These are phyloP conservation scores for Ganoderma sp. DNA, from an alignment of 1,284 basidiomycete species.

Conservation along the genomic window DNA sequence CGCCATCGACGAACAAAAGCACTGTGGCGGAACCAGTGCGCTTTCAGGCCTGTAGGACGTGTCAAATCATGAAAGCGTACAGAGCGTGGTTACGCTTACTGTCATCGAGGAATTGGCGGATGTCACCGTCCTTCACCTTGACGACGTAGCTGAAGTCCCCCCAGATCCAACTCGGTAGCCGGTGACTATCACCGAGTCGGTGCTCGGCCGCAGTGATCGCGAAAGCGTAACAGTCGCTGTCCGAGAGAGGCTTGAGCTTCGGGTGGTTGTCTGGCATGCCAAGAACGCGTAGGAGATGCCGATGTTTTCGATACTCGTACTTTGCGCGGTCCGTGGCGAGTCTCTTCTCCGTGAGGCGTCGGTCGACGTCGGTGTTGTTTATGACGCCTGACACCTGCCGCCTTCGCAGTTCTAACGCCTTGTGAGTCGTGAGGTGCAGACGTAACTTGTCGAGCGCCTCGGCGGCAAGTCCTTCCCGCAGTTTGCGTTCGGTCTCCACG, in stretches of 20 bases:
- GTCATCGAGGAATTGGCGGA: background rate
- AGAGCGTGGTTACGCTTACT: background rate
- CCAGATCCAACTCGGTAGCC: conserved; percentile 4
- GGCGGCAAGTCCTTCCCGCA: background rate
- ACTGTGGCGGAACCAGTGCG: background rate
- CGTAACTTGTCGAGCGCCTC: background rate
- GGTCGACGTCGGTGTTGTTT: background rate
- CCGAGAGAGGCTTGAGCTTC: background rate
- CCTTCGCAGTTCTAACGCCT: background rate
- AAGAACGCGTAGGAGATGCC: background rate
- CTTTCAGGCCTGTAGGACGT: background rate
- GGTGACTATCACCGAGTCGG: background rate
- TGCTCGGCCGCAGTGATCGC: background rate
- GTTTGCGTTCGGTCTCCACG: background rate
- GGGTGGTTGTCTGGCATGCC: background rate
- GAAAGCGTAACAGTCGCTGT: background rate
- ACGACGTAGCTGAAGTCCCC: conserved; percentile 2
- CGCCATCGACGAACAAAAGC: background rate
- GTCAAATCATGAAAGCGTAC: too few species aligned
- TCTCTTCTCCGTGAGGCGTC: background rate
- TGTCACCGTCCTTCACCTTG: background rate
- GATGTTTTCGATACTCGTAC: background rate
- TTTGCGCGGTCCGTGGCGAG: background rate
- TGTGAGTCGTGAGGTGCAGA: background rate
- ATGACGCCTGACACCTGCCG: background rate